Evolutionary conservation across 768 basidiomycete genomes (phyloP).

Genomic region (Tulasnella sp.): DNA sequence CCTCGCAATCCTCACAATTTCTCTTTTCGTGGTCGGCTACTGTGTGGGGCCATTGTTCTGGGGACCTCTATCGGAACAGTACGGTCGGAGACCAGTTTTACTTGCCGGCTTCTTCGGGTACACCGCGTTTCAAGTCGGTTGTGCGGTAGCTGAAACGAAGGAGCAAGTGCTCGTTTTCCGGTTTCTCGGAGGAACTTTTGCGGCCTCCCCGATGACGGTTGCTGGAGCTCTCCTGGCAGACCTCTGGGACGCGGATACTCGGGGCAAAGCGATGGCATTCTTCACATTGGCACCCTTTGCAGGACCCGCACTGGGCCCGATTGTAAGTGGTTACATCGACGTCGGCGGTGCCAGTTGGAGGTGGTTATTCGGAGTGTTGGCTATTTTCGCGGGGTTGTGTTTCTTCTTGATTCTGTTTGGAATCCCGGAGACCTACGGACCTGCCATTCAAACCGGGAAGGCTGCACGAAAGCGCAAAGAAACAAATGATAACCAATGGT

Average conservation of each 20-base stretch:
- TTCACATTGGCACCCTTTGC: slow-evolving; percentile 23
- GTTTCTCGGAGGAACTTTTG: slow-evolving; percentile 27
- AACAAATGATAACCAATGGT: slow-evolving; percentile 20
- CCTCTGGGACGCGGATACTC: slow-evolving; percentile 25
- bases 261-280: slow-evolving; percentile 25
- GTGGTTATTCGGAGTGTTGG: slow-evolving; percentile 27
- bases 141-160: slow-evolving; percentile 32
- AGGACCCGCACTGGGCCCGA: slow-evolving; percentile 27
- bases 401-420: slow-evolving; percentile 14
- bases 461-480: slow-evolving; percentile 20
- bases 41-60: slow-evolving; percentile 32
- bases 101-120: slow-evolving; percentile 32
- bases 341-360: slow-evolving; percentile 23
- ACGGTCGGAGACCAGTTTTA: slow-evolving; percentile 34
- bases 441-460: slow-evolving; percentile 9
- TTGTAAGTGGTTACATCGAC: slow-evolving; percentile 24
- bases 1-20: slow-evolving; percentile 17
- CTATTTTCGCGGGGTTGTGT: slow-evolving; percentile 24
- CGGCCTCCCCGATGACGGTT: slow-evolving; percentile 25
- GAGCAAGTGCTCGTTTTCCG: slow-evolving; percentile 30
- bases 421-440: slow-evolving; percentile 24
- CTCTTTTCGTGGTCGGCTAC: slow-evolving; percentile 22
- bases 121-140: slow-evolving; percentile 28
- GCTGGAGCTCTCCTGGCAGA: slow-evolving; percentile 25
- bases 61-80: slow-evolving; percentile 30